A percentile compares a stretch with the other conserved stretches of the same genome.
These are phyloP conservation scores for Priceomyces melissophilus DNA, from an alignment of 805 yeast species.

Conservation along the genomic window DNA sequence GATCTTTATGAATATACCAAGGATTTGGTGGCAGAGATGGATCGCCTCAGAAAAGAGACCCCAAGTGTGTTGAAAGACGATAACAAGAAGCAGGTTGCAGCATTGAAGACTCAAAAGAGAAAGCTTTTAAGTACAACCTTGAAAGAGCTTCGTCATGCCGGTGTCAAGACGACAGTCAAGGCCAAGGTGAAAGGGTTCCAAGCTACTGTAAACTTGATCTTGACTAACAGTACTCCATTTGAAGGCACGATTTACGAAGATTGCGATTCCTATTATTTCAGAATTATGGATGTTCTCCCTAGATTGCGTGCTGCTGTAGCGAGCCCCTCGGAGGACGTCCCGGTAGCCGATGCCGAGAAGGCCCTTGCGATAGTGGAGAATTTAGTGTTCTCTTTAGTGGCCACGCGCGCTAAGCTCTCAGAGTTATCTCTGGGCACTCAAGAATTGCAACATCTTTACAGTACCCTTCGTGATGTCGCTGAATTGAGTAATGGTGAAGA, in stretches of 20 bases:
- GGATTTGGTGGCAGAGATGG: conserved; percentile 55
- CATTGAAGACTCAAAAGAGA: conserved; percentile 77
- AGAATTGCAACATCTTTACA: conserved; percentile 11
- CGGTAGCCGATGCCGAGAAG: conserved; percentile 67
- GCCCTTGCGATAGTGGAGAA: conserved; percentile 78
- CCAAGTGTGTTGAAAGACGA: conserved; percentile 71
- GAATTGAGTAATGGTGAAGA: conserved; percentile 7
- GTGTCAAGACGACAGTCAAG: conserved; percentile 64
- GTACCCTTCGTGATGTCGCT: conserved; percentile 13
- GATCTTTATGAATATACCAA: conserved; percentile 52
- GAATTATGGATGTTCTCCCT: conserved; percentile 77
- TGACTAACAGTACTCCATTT: conserved; percentile 54
- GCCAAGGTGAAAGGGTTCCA: conserved; percentile 64
- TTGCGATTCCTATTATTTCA: conserved; percentile 54
- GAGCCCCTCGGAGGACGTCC: conserved; percentile 67
- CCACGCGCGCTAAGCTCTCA: conserved; percentile 47
- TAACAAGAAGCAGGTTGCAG: conserved; percentile 60
- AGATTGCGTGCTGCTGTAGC: conserved; percentile 65
- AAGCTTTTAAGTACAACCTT: conserved; percentile 74
- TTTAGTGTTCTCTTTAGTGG: conserved; percentile 54
- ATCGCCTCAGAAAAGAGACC: conserved; percentile 67
- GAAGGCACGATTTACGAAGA: conserved; percentile 32
- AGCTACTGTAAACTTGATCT: conserved; percentile 56
- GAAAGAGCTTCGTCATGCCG: conserved; percentile 70
- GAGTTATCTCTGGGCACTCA: conserved; percentile 23